These are phyloP conservation scores for Rhodotorula taiwanensis DNA, from an alignment of 768 basidiomycete species.

Conservation along the genomic window DNA sequence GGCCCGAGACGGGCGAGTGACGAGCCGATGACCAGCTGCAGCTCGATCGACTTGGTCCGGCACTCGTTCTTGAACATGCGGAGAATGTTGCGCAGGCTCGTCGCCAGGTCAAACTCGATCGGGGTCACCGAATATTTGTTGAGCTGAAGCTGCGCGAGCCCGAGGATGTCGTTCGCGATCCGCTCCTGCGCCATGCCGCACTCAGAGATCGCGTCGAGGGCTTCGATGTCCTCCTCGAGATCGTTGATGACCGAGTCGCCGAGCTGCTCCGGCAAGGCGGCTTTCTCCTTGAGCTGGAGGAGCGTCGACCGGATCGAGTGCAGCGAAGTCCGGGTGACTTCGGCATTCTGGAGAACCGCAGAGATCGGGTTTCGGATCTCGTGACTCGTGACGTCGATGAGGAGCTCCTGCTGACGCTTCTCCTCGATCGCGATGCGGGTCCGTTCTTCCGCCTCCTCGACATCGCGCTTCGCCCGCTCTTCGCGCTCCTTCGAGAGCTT, in stretches of 20 bases:
- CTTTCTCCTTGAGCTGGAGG: not conserved
- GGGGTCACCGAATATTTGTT: slow-evolving; percentile 43
- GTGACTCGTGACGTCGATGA: slow-evolving; percentile 42
- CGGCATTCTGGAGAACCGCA: slow-evolving; percentile 43
- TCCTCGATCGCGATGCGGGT: slow-evolving; percentile 44
- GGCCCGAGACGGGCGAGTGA: slow-evolving; percentile 39
- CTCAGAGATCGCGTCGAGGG: slow-evolving; percentile 28
- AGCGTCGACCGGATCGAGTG: not conserved
- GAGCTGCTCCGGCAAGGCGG: slow-evolving; percentile 2
- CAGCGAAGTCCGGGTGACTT: slow-evolving; percentile 26
- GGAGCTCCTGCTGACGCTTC: slow-evolving; percentile 44
- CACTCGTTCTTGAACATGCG: slow-evolving; percentile 44
- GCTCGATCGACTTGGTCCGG: slow-evolving; percentile 43
- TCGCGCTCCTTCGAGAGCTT: slow-evolving; percentile 17
- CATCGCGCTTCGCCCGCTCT: slow-evolving; percentile 36
- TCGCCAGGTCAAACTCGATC: slow-evolving; percentile 43
- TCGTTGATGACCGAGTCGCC: slow-evolving; percentile 39
- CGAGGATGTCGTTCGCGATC: slow-evolving; percentile 44
- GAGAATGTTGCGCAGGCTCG: slow-evolving; percentile 42
- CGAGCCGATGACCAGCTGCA: slow-evolving; percentile 42
- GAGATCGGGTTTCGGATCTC: slow-evolving; percentile 44
- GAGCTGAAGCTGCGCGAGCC: slow-evolving; percentile 41
- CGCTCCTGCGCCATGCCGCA: slow-evolving; percentile 40
- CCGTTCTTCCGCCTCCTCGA: slow-evolving; percentile 38
- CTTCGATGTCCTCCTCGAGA: slow-evolving; percentile 43